These are phyloP conservation scores for Phytopythium aichiense DNA, from an alignment of 352 stramenopile species.

Conservation along the genomic window DNA sequence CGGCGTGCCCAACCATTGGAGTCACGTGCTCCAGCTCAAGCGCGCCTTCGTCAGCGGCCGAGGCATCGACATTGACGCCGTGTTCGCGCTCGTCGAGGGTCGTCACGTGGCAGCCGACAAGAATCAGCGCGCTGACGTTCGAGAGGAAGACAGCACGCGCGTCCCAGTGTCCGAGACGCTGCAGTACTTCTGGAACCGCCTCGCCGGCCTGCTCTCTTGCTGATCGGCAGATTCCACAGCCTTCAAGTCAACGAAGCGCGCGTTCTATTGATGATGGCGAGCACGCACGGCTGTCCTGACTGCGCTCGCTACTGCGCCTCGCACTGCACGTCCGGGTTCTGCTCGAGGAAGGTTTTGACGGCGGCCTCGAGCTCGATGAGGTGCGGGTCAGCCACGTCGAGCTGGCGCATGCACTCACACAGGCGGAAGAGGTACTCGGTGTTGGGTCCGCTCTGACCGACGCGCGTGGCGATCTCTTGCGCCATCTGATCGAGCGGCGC, in stretches of 20 bases:
- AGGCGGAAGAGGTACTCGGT: conserved; percentile 59
- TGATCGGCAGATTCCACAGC: neutral
- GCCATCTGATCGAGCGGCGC: conserved; percentile 44
- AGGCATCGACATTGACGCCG: conserved; percentile 27
- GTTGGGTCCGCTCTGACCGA: conserved; percentile 49
- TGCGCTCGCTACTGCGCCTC: neutral
- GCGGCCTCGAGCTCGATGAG: conserved; percentile 7
- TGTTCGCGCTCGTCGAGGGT: conserved; percentile 31
- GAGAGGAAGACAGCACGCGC: neutral
- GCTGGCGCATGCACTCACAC: conserved; percentile 22
- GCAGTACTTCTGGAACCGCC: conserved; percentile 5
- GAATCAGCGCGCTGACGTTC: too few relatives aligned
- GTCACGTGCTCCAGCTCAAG: conserved; percentile 30
- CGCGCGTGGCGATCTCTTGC: conserved; percentile 41
- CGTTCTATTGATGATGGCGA: neutral
- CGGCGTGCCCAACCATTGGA: conserved; percentile 33
- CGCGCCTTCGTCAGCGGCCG: conserved; percentile 32
- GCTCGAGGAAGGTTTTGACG: neutral
- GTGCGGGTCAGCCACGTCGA: conserved; percentile 10
- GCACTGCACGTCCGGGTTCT: neutral
- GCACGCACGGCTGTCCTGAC: neutral
- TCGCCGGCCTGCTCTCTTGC: conserved; percentile 3
- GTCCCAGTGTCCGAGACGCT: conserved; percentile 4
- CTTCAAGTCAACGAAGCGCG: neutral
- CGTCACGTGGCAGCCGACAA: neutral